These are phyloP conservation scores for Maudiozyma turicensis DNA, from an alignment of 805 yeast genomes.

Conservation along the genomic window DNA sequence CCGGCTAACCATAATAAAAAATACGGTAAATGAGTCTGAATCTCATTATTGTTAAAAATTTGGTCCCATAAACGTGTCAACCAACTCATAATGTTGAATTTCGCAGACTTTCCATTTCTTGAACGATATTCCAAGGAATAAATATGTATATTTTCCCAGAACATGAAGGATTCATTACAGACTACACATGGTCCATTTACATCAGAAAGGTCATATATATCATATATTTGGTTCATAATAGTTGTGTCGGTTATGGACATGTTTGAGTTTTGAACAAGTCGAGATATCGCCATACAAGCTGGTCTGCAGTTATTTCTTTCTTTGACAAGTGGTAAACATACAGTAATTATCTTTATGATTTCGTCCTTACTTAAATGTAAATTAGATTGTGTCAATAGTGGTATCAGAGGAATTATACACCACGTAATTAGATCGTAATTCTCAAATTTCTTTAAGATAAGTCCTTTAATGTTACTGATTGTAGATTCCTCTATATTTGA, in stretches of 20 bases:
- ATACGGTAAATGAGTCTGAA: slow-evolving; percentile 18
- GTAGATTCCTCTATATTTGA: slow-evolving; percentile 1
- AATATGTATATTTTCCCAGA: slow-evolving; percentile 42
- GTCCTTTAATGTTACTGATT: slow-evolving; percentile 4
- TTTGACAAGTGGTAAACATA: slow-evolving; percentile 30
- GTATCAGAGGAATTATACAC: slow-evolving; percentile 16
- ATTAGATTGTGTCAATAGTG: slow-evolving; percentile 12
- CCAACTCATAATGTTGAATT: slow-evolving; percentile 42
- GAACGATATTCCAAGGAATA: slow-evolving; percentile 31
- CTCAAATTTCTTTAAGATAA: slow-evolving; percentile 12
- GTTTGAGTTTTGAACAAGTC: slow-evolving; percentile 13
- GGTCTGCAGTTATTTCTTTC: slow-evolving; percentile 13
- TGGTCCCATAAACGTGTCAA: slow-evolving; percentile 37
- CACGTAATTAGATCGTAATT: slow-evolving; percentile 11
- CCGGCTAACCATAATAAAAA: slow-evolving; percentile 40
- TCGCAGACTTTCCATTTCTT: slow-evolving; percentile 21
- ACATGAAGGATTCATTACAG: slow-evolving; percentile 37
- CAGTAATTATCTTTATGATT: slow-evolving; percentile 18
- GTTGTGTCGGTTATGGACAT: slow-evolving; percentile 29
- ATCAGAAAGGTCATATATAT: slow-evolving; percentile 44
- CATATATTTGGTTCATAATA: slow-evolving; percentile 38
- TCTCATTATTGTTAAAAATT: slow-evolving; percentile 7
- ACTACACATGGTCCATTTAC: slow-evolving; percentile 50
- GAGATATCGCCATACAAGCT: slow-evolving; percentile 20
- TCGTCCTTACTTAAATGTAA: slow-evolving; percentile 8